phyloP scores from a whole-genome alignment of 2,329 filamentous ascomycete species.

The Alternaria metachromatica region DNA sequence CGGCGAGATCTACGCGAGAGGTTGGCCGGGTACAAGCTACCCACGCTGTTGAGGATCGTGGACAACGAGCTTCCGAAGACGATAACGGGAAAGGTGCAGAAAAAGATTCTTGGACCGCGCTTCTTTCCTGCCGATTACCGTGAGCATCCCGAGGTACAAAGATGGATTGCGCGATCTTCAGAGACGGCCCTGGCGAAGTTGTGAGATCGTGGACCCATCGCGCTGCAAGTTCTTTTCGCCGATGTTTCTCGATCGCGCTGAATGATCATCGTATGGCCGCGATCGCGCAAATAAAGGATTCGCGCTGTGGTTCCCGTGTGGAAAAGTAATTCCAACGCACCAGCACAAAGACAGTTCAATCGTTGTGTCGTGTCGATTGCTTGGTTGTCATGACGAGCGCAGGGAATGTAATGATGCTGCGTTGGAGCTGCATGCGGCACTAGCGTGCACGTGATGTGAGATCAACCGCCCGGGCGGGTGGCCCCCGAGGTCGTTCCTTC shows the following conservation, averaged over 20 bases:
- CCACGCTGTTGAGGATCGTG: constrained; percentile 55
- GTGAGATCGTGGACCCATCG: constrained; percentile 5
- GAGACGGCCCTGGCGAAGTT: constrained; percentile 30
- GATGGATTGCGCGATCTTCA: constrained; percentile 26
- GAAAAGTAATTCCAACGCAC: not conserved
- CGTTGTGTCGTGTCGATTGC: not conserved
- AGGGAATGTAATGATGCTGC: not conserved
- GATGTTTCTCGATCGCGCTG: not conserved
- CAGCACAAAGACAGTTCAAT: too few relatives aligned
- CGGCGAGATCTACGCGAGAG: constrained; percentile 53
- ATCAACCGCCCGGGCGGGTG: not conserved
- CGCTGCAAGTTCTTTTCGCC: not conserved
- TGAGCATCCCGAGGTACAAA: constrained; percentile 35
- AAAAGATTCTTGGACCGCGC: constrained; percentile 53
- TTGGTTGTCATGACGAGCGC: not conserved
- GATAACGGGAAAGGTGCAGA: constrained; percentile 59
- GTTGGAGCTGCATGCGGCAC: not conserved
- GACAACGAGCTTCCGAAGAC: constrained; percentile 57
- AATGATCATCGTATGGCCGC: not conserved
- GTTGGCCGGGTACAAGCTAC: constrained; percentile 58
- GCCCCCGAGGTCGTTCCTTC: not conserved
- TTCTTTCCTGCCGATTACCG: constrained; percentile 46
- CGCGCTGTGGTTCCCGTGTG: not conserved
- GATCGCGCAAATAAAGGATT: not conserved
- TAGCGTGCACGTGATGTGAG: not conserved